Evolutionary conservation across 2,329 filamentous ascomycete genomes (phyloP).

Genomic region (Neopestalotiopsis rosae): DNA sequence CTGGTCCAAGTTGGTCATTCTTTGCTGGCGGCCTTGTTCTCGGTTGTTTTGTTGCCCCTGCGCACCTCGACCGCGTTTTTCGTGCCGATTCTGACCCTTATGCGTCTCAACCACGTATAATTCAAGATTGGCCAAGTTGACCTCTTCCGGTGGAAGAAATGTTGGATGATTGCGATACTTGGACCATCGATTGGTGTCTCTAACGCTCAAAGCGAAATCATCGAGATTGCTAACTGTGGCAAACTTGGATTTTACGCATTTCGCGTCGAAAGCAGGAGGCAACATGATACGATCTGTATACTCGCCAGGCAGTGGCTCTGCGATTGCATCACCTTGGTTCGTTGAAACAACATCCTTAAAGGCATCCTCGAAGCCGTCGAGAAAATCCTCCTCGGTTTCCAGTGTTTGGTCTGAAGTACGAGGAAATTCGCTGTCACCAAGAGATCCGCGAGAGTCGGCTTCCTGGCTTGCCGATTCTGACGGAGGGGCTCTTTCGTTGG

Average conservation of each 20-base stretch:
- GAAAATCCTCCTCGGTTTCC: conserved; percentile 25
- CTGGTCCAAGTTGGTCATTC: background rate
- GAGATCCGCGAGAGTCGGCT: background rate
- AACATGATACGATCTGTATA: conserved; percentile 37
- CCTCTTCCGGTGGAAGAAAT: conserved; percentile 27
- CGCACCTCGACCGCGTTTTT: conserved; percentile 10
- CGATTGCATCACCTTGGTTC: conserved; percentile 34
- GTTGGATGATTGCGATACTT: conserved; percentile 34
- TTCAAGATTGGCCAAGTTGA: conserved; percentile 12
- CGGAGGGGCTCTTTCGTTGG: background rate
- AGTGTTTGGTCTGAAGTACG: background rate
- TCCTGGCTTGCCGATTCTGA: background rate
- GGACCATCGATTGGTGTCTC: conserved; percentile 37
- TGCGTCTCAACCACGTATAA: background rate
- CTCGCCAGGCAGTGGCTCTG: conserved; percentile 33
- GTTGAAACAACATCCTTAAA: conserved; percentile 29
- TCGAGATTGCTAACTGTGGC: conserved; percentile 36
- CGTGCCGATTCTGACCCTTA: conserved; percentile 20
- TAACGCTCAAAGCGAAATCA: conserved; percentile 36
- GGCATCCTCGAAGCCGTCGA: conserved; percentile 32
- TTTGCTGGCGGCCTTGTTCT: conserved; percentile 7
- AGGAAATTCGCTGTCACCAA: background rate
- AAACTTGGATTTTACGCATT: conserved; percentile 35
- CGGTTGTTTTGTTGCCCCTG: conserved; percentile 2
- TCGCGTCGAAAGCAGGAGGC: conserved; percentile 35